phyloP scores from a whole-genome alignment of 805 yeast genomes.

The Candida broadrunensis region DNA sequence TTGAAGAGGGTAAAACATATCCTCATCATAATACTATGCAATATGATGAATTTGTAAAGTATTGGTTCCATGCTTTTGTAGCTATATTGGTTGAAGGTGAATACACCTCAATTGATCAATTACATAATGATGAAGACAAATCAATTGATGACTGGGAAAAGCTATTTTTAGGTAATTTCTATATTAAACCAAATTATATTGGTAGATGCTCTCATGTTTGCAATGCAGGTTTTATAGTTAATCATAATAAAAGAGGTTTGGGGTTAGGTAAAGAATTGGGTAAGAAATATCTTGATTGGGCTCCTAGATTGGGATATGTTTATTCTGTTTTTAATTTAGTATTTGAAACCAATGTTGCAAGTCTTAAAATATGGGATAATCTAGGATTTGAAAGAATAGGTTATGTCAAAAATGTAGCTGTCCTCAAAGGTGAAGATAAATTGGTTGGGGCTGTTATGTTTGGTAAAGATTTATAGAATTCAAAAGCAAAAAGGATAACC shows the following conservation, averaged over 20 bases:
- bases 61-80: conserved; percentile 67
- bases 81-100: conserved; percentile 55
- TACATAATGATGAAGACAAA: conserved; percentile 27
- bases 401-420: conserved; percentile 67
- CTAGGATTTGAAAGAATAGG: conserved; percentile 84
- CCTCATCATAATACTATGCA: conserved; percentile 49
- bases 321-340: conserved; percentile 88
- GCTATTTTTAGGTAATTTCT: conserved; percentile 66
- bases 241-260: conserved; percentile 54
- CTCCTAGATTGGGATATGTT: conserved; percentile 73
- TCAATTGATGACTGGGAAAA: conserved; percentile 42
- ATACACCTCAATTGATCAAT: conserved; percentile 9
- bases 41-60: conserved; percentile 51
- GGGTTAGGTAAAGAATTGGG: conserved; percentile 75
- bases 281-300: conserved; percentile 61
- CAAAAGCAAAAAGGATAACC: too few relatives aligned
- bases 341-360: conserved; percentile 75
- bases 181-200: conserved; percentile 80
- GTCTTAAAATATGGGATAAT: conserved; percentile 75
- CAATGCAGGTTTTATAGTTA: conserved; percentile 83
- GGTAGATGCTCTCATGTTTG: conserved; percentile 87
- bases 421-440: conserved; percentile 58
- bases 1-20: conserved; percentile 74
- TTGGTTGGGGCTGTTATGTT: conserved; percentile 75
- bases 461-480: conserved; percentile 63